Conservation (phyloP, 768 basidiomycete genomes). For the Boletus rubropictus region DNA sequence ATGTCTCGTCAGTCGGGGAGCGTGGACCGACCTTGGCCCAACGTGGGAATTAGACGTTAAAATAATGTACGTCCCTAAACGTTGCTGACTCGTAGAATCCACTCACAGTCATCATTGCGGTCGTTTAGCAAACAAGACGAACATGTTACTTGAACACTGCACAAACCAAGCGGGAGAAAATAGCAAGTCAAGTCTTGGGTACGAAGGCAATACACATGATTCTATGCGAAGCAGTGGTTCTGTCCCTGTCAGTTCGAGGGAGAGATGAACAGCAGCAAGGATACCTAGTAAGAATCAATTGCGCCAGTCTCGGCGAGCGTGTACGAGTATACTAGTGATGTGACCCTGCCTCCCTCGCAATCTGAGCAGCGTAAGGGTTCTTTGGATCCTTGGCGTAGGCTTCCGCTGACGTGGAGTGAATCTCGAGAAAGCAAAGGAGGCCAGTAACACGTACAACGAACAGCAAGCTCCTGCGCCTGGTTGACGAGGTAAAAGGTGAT, state of each 20-base stretch:
- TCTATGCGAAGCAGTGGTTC: slow-evolving; percentile 18
- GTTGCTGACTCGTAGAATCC: no score
- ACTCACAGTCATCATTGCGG: not conserved
- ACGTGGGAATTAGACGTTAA: not conserved
- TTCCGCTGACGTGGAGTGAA: slow-evolving; percentile 41
- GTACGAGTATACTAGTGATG: slow-evolving; percentile 29
- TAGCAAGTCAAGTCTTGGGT: slow-evolving; percentile 1
- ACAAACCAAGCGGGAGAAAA: not conserved
- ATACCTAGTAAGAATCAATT: not conserved
- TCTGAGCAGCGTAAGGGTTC: slow-evolving; percentile 77
- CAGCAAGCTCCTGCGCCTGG: slow-evolving; percentile 60
- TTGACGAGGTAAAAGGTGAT: slow-evolving; percentile 64
- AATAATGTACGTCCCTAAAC: not conserved
- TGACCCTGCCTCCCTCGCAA: slow-evolving; percentile 58
- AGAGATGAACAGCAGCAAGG: not conserved
- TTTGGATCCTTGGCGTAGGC: slow-evolving; percentile 68
- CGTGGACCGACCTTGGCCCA: no score
- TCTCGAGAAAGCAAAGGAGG: not conserved
- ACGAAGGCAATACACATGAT: slow-evolving; percentile 4
- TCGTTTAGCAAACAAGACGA: not conserved
- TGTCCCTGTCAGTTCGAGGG: not conserved
- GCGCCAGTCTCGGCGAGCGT: not conserved
- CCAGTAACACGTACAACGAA: slow-evolving; percentile 55
- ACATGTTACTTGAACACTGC: not conserved
- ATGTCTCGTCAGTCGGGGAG: no score